Evolutionary conservation across 805 yeast genomes (phyloP), one percentile per base, ranked within the genome.

Genomic region (Candida glaebosa): DNA sequence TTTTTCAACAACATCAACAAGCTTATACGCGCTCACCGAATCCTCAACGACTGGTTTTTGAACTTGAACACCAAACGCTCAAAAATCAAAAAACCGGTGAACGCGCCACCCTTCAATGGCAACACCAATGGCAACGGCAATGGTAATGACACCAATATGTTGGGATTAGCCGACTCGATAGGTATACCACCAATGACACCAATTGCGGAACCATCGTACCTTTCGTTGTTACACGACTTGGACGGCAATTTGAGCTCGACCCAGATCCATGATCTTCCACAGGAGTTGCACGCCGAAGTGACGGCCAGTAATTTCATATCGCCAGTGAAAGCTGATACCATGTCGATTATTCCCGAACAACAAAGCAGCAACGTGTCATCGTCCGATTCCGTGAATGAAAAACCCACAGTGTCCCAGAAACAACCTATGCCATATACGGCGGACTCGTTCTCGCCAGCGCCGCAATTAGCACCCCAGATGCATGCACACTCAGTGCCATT

Each of bases 1-100:
- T 53, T 57, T 34, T 57, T 55, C 43, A 57, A 56, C 42, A 56
- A 57, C 40, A 54, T 56, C 35, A 58, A 57, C 43, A 57, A 54
- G 42, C 45, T 59, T 25, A 58, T 60, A n/a, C 40, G 57, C 18
- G 51, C 62, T 6, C 47, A 54, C 37, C 37, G 37, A 25, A 41
- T 41, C 4, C 47, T 60, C 35, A 56, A 55, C 37, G 49, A 49
- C 8, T 60, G 65, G 65, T 60, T 56, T 33, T 45, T 53, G 40
- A 43, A 52, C 24, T 43, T 50, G 31, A 44, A 44, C 15, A 43
- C 45, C 25, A 38, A 37, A 17, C 39, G 42, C 30, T 36, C 28
- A 7, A 19, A 30, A 20, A 19, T 39, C 10, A 33, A 15, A n/a
- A 24, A 38, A 18, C 5, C n/a, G n/a, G 22, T 8, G 18, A 10